Conservation (phyloP, 768 basidiomycete species). For the Mycena haematopus region DNA sequence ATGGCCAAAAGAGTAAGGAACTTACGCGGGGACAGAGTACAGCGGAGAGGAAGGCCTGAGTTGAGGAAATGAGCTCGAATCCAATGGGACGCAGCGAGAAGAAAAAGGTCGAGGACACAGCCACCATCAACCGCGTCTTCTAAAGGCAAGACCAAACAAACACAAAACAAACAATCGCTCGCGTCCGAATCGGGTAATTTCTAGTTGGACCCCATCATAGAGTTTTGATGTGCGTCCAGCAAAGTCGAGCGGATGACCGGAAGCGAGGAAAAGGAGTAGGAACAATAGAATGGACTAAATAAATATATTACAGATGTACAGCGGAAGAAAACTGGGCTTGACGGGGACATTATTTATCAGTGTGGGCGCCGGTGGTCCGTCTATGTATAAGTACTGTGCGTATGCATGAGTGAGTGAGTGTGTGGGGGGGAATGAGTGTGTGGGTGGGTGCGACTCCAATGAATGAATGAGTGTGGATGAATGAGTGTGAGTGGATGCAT, state of each 20-base stretch:
- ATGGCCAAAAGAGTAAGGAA: neutral
- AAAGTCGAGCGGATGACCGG: too few relatives aligned
- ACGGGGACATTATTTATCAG: neutral
- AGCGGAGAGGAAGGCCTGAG: too few relatives aligned
- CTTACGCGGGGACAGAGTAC: neutral
- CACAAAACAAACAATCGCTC: conserved; percentile 12
- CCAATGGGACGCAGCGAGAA: too few relatives aligned
- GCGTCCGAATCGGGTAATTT: conserved; percentile 11
- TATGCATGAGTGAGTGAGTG: neutral
- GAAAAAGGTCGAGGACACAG: neutral
- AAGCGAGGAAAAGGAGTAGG: neutral
- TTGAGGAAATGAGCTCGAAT: too few relatives aligned
- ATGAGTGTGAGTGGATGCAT: conserved; percentile 9
- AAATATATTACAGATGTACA: conserved; percentile 16
- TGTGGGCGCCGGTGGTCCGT: neutral
- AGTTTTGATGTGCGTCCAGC: neutral
- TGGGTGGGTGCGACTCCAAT: too few relatives aligned
- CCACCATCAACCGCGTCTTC: neutral
- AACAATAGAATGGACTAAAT: neutral
- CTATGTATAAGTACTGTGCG: neutral
- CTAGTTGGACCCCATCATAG: neutral
- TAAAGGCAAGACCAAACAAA: neutral
- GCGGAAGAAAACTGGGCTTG: neutral
- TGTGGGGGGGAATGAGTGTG: conserved; percentile 3
- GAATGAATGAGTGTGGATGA: too few relatives aligned